Percentiles rank a stretch among this genome's conserved stretches.
Conservation (phyloP, 495 filamentous ascomycete genomes). For the Penicillium canescens region DNA sequence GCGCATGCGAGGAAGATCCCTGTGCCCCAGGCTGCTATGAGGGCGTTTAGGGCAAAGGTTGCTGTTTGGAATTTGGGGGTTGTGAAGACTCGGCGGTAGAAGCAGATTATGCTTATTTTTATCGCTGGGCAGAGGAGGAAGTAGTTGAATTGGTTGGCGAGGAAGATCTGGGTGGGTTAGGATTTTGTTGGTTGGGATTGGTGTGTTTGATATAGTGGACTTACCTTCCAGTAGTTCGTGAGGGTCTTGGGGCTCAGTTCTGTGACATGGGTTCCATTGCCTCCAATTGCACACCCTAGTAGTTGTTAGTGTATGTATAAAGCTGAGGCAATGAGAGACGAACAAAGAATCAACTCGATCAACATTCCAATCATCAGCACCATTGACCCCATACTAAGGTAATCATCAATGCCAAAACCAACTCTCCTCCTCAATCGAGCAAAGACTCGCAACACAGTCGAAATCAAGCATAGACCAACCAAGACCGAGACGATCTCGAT, state of each 20-base stretch:
- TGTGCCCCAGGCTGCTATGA: slow-evolving; percentile 37
- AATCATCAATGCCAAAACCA: slow-evolving; percentile 42
- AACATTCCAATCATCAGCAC: slow-evolving; percentile 37
- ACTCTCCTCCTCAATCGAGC: slow-evolving; percentile 41
- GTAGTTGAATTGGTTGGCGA: slow-evolving; percentile 47
- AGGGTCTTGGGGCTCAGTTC: slow-evolving; percentile 24
- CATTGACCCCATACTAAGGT: slow-evolving; percentile 34
- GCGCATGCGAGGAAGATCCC: slow-evolving; percentile 41
- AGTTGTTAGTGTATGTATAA: slow-evolving; percentile 7
- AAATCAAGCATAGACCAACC: slow-evolving; percentile 34
- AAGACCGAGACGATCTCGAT: slow-evolving; percentile 38
- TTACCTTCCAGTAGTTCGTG: slow-evolving; percentile 39
- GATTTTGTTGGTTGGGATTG: neutral
- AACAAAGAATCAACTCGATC: slow-evolving; percentile 38
- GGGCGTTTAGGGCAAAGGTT: slow-evolving; percentile 29
- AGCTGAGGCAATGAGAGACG: no score
- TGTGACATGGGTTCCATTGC: slow-evolving; percentile 32
- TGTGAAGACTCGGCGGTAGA: slow-evolving; percentile 49
- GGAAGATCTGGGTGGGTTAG: slow-evolving; percentile 38
- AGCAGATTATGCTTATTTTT: slow-evolving; percentile 49
- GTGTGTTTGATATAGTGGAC: neutral
- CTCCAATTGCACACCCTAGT: slow-evolving; percentile 39
- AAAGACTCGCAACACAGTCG: slow-evolving; percentile 37
- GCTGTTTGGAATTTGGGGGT: slow-evolving; percentile 35
- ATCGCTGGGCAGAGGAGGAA: slow-evolving; percentile 41